These are phyloP conservation scores for Blakeslea trispora DNA, from an alignment of 371 early-diverging fungal species.

Conservation along the genomic window DNA sequence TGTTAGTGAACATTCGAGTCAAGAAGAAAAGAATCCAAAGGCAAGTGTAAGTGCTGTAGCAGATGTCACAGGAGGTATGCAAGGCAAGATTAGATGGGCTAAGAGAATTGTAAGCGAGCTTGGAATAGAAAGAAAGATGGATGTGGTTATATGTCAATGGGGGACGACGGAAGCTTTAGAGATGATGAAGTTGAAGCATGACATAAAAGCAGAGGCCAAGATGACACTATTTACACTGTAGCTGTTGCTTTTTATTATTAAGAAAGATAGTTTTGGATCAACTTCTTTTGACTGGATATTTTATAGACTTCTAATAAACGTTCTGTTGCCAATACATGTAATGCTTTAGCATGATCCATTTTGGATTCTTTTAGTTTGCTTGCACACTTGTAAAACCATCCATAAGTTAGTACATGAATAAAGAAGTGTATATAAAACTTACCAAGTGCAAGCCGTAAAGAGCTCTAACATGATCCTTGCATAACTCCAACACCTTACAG, in stretches of 20 bases:
- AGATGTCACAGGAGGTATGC: conserved; percentile 55
- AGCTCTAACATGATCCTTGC: conserved; percentile 72
- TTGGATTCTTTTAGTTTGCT: conserved; percentile 41
- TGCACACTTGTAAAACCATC: conserved; percentile 26
- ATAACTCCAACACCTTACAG: conserved; percentile 74
- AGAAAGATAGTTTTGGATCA: conserved; percentile 40
- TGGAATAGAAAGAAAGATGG: conserved; percentile 14
- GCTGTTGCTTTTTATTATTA: conserved; percentile 5
- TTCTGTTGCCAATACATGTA: conserved; percentile 68
- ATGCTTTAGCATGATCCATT: conserved; percentile 48
- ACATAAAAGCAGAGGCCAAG: neutral
- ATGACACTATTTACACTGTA: conserved; percentile 8
- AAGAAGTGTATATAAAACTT: conserved; percentile 12
- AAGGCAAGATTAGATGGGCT: conserved; percentile 47
- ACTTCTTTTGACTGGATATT: conserved; percentile 22
- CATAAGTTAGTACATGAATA: neutral
- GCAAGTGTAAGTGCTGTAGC: neutral
- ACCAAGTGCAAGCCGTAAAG: conserved; percentile 77
- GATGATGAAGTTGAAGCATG: conserved; percentile 25
- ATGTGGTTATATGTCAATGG: conserved; percentile 36
- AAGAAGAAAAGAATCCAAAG: no score
- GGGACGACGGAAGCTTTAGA: conserved; percentile 27
- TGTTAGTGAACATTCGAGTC: conserved; percentile 1
- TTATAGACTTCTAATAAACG: conserved; percentile 53
- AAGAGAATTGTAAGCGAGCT: conserved; percentile 29